Evolutionary conservation across 345 rosid genomes (phyloP), one percentile per base, ranked within the genome.

Genomic region (Salix suchowensis): DNA sequence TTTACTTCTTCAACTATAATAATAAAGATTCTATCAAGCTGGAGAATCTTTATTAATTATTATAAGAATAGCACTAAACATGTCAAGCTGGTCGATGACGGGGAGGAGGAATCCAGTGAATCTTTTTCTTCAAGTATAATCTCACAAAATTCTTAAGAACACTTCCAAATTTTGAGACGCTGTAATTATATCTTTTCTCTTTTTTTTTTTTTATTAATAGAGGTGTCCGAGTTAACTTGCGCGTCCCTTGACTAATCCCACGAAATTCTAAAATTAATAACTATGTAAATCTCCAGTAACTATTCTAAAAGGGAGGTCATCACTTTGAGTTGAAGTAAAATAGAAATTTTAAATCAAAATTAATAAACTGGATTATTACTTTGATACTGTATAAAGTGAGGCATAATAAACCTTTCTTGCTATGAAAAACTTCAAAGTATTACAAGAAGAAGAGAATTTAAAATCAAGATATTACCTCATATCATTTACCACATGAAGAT

Each of bases 231-330:
- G 1, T 28, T 2, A 28, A 0, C 2, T 28, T 28, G 2, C 30
- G 30, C 0, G 30, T 1, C 2, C 0, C 30, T 28, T 2, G 2
- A 28, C 32, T 30, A 30, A 30, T 30, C 0, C 4, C 4, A 30
- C 0, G 3, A 30, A 30, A 24, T 4, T 4, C 32, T 30, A 3
- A 30, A 32, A 32, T 32, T 32, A 32, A 32, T 4, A 5, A 32
- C 5, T 4, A 4, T 32, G 0, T 32, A 32, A 32, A 0, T 4
- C 0, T 32, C 5, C 0, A 32, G 0, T 32, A 0, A 32, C 5
- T 0, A 32, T 4, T 32, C 36, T 0, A 48, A 48, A 48, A 7
- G 6, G 0, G 6, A 48, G 19, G 21, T 15, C 54, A 48, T 48
- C 21, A 48, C 54, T 48, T 15, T 15, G 54, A 50, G 55, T 50